Percentiles rank a stretch among this genome's conserved stretches.
phyloP scores from a whole-genome alignment of 1,139 yeast species.

The Diutina pseudorugosa region DNA sequence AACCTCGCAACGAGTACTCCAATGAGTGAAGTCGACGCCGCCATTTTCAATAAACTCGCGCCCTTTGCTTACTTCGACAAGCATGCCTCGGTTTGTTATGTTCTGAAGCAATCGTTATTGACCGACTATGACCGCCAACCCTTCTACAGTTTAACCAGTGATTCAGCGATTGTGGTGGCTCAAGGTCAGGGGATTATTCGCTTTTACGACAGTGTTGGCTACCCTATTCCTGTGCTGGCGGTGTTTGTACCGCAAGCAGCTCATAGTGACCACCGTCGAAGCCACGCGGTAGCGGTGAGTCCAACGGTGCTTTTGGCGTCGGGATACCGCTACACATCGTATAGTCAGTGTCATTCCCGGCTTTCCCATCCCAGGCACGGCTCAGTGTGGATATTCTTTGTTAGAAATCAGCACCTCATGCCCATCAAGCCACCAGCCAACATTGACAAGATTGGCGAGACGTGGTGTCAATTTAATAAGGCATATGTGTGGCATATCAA shows the following conservation, averaged over 20 bases:
- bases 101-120: neutral
- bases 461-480: neutral
- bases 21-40: too few relatives aligned
- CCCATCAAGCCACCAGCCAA: neutral
- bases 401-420: neutral
- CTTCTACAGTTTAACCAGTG: neutral
- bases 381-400: neutral
- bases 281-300: neutral
- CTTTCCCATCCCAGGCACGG: neutral
- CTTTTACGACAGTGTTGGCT: neutral
- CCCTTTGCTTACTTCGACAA: neutral
- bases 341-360: neutral
- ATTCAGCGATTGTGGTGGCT: neutral
- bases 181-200: neutral
- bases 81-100: neutral
- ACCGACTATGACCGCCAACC: neutral
- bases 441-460: neutral
- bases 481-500: neutral
- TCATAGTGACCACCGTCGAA: too few relatives aligned
- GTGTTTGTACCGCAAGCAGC: neutral
- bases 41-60: too few relatives aligned
- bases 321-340: neutral
- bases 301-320: neutral
- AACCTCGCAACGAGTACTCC: too few relatives aligned
- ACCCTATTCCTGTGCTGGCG: neutral